Percentiles rank a stretch among this genome's conserved stretches.
These are phyloP conservation scores for Maudiozyma humilis DNA, from an alignment of 1,139 yeast species.

Conservation along the genomic window DNA sequence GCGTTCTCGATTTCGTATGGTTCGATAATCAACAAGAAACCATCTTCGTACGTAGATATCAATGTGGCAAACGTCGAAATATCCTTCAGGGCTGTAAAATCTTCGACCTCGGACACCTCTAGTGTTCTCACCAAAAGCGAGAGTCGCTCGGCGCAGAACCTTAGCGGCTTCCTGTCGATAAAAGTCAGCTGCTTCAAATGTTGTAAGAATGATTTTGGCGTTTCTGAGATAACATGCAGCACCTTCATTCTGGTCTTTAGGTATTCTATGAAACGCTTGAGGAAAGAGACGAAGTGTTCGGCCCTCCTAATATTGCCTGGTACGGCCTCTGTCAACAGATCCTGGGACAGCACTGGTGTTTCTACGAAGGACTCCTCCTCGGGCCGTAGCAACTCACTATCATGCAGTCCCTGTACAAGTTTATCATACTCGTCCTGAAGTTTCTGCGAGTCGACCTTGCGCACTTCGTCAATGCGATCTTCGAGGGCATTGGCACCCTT, in stretches of 20 bases:
- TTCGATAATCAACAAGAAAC: slow-evolving; percentile 83
- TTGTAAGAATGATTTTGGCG: slow-evolving; percentile 85
- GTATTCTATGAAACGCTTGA: slow-evolving; percentile 88
- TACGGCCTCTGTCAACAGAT: slow-evolving; percentile 80
- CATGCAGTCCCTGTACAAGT: slow-evolving; percentile 72
- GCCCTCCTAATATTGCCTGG: slow-evolving; percentile 97
- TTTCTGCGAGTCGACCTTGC: slow-evolving; percentile 71
- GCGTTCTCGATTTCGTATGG: slow-evolving; percentile 97
- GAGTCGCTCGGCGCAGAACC: slow-evolving; percentile 86
- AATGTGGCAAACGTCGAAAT: slow-evolving; percentile 95
- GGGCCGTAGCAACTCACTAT: slow-evolving; percentile 23
- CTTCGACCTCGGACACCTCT: slow-evolving; percentile 83
- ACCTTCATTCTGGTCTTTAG: slow-evolving; percentile 96
- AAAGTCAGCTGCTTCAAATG: slow-evolving; percentile 89
- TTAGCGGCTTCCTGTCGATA: slow-evolving; percentile 81
- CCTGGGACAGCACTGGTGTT: slow-evolving; percentile 80
- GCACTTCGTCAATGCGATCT: slow-evolving; percentile 72
- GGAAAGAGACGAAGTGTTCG: slow-evolving; percentile 88
- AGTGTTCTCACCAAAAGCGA: slow-evolving; percentile 81
- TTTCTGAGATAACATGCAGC: slow-evolving; percentile 90
- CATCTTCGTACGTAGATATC: slow-evolving; percentile 89
- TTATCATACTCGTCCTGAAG: slow-evolving; percentile 85
- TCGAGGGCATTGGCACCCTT: slow-evolving; percentile 76
- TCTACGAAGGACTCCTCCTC: slow-evolving; percentile 76
- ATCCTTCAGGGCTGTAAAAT: slow-evolving; percentile 85